Base-by-base conservation (phyloP, 257 asterid genomes). In the Avicennia marina region DNA sequence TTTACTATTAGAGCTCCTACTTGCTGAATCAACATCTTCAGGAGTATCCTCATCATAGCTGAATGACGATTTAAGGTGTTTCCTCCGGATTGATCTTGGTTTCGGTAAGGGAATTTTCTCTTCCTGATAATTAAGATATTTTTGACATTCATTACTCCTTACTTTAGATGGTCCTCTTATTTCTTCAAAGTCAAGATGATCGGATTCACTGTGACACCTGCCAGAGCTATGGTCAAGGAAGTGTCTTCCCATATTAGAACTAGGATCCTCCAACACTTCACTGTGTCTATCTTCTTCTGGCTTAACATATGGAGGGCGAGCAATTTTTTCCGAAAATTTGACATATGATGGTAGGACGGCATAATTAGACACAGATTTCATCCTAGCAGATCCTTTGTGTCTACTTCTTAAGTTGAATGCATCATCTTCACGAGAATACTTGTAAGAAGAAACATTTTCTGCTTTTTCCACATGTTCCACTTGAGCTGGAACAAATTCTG, bases 311-410 rank as follows among this genome's bases (percentile, higher is more conserved):
- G 96, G 90, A 63, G 91, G 90, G 55, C 67, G 67, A 44, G 61
- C 9, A 16, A 47, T 27, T 27, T 53, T 75, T 64, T 73, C 75
- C 39, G 73, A 80, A 11, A 84, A 62, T 71, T 72, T 88, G 53
- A 76, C 65, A 62, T 88, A 91, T 45, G 98, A 95, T 45, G 98
- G 95, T 40, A 90, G 96, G 33, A 74, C 75, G 52, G 69, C 69
- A 62, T 60, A 63, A 27, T 41, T 69, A 4, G 68, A 62, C 69
- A 57, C 48, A 62, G 77, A 54, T 66, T 66, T 82, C 58, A 62
- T 64, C 60, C 70, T 54, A 41, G 78, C 83, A 57, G 71, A 39
- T 56, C 63, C 73, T 62, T 75, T 82, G 32, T 60, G 67, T 47
- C 25, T 75, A 57, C 25, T 71, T 53, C 62, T 68, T 60, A 60